Evolutionary conservation across 176 grass and related monocot genomes (phyloP), one percentile per base, ranked within the genome.

Genomic region (Poa annua): DNA sequence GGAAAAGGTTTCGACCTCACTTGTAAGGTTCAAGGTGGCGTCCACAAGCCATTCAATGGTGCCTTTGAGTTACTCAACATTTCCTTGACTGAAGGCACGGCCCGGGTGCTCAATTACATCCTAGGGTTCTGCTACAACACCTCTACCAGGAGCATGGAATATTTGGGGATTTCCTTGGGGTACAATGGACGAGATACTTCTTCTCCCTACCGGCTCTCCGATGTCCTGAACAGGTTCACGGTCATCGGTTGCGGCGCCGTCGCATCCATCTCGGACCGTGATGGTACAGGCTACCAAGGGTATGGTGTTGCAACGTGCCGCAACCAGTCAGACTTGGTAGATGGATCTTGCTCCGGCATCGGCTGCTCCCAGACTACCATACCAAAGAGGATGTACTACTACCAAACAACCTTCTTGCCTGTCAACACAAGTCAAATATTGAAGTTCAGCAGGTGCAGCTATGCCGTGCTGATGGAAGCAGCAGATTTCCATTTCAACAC

Each of bases 331-430:
- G 73, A 20, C 20, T 2, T 44, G 2, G 13, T 8, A 0, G 6
- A 41, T 7, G 54, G 62, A 3, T 42, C 80, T 4, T 92, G 86
- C 80, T 73, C 80, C 0, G 90, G 90, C 21, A 36, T 56, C 10
- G 90, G 80, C 8, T 92, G 87, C 54, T 89, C 87, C 71, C 86
- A 89, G 54, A 86, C 76, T 0, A 3, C 45, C 0, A 81, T 92
- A 24, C 90, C 80, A 0, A 69, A 0, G n/a, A 54, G 17, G 0
- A 68, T 92, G 63, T 15, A 0, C 5, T 78, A 9, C 70, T 87
- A 80, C 11, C 0, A 14, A 0, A 72, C 22, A 1, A 0, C 0
- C 4, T 88, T 72, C 8, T 22, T 62, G 1, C 0, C 4, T 0
- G 49, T 71, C 33, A 77, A 82, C 85, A 21, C 85, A 24, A 87